Base-by-base conservation (phyloP, 345 rosid genomes). In the Boechera retrofracta region DNA sequence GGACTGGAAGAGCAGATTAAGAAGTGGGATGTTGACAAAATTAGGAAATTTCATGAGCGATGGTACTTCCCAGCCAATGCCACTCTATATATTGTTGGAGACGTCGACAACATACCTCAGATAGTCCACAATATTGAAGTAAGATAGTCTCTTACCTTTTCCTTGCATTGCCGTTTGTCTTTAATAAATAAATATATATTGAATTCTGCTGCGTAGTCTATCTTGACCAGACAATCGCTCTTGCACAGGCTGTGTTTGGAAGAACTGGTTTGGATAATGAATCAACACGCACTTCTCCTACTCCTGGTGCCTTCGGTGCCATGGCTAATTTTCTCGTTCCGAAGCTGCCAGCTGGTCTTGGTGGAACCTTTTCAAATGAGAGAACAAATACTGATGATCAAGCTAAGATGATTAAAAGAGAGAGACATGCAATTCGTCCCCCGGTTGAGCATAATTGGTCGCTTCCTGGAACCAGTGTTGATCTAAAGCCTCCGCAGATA, bases 51-150 rank as follows among this genome's bases (percentile, higher is more conserved):
- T 80, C 99, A 96, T 81, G 99, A 96, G 77, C 90, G 93, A 35
- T 96, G 99, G 99, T 96, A 96, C 83, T 96, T 91, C 82, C 98
- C 98, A 44, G 98, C 91, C 54, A 96, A 96, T 86, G 98, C 98
- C 62, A 96, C 98, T 53, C 77, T 96, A 60, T 93, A 93, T 76
- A 93, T 93, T 70, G 99, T 96, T 78, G 99, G 99, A n/a, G 95
- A 93, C 81, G 82, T 91, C 64, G 83, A 88, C 78, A 83, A 91
- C 79, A 81, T 93, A 60, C 72, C 94, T 56, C 88, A 82, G 89
- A 84, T 86, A 8, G 82, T 89, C 72, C 62, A 86, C 72, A 87
- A 88, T 71, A 91, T 96, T 78, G 98, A 96, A 82, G 98, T 92
- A 88, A 68, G 93, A 70, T 42, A 65, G 49, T 64, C 41, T 69